Base-by-base conservation (phyloP, 192 early-diverging fungal genomes). In the Tieghemiomyces parasiticus region DNA sequence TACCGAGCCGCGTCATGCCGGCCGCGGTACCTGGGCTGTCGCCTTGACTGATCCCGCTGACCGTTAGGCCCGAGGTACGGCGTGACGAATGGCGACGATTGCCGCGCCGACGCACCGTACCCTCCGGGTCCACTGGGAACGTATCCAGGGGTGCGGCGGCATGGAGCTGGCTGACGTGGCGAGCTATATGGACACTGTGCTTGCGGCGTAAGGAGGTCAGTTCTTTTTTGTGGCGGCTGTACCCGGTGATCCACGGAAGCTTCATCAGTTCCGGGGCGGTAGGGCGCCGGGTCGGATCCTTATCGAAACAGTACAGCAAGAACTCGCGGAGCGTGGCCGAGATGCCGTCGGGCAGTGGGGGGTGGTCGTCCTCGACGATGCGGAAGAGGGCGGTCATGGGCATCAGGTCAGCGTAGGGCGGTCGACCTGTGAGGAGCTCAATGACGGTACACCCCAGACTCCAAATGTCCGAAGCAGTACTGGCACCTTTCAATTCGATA, bases 391-490 rank as follows among this genome's bases (percentile, higher is more conserved):
- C 88, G 3, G 91, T 80, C 90, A 96, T 89, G 20, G 88, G 78
- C 46, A 90, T 78, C 48, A 94, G 60, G 8, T 83, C 81, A 20
- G 82, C 75, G 68, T 95, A 98, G 2, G 93, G 95, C 25, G 95
- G 95, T 50, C 85, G 82, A 35, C 95, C 95, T 8, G 92, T 91
- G 35, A 95, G 67, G 63, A 98, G 71, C 68, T 98, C 95, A 48
- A 98, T 81, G 20, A 92, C 66, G 0, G 95, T 98, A 64, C 93
- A 96, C 34, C 95, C 95, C 24, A 98, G 71, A 60, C 87, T 89
- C 89, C 95, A 98, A 26, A 98, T 92, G 61, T 98, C 95, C 0
- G 93, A 93, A 13, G 85, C 80, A 33, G 83, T 82, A 10, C 83
- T 89, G 4, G 91, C 88, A 13, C 93, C 93, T 47, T 85, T 80